Conservation (phyloP, 1,139 yeast species). For the Candida buenavistaensis region DNA sequence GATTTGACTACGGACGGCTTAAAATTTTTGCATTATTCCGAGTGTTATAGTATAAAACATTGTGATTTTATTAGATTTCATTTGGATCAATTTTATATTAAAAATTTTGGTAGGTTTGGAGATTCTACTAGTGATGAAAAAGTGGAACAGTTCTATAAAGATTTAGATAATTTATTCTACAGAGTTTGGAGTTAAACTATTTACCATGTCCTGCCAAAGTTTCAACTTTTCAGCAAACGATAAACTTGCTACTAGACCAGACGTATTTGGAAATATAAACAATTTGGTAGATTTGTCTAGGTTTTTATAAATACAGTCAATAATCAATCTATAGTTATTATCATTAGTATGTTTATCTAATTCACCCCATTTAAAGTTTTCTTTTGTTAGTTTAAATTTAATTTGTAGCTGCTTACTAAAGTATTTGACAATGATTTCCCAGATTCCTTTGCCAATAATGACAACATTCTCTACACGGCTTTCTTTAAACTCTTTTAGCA, state of each 20-base stretch:
- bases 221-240: conserved; percentile 44
- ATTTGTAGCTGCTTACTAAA: conserved; percentile 15
- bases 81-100: conserved; percentile 37
- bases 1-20: conserved; percentile 39
- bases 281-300: conserved; percentile 20
- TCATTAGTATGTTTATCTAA: conserved; percentile 11
- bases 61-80: conserved; percentile 39
- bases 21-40: conserved; percentile 36
- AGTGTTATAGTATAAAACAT: conserved; percentile 39
- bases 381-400: conserved; percentile 22
- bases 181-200: conserved; percentile 34
- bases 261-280: conserved; percentile 72
- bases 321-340: conserved; percentile 17
- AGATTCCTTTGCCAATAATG: conserved; percentile 76
- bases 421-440: conserved; percentile 57
- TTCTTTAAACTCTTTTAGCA: conserved; percentile 45
- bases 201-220: conserved; percentile 42
- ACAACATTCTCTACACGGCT: conserved; percentile 48
- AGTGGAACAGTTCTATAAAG: conserved; percentile 26
- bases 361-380: conserved; percentile 58
- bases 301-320: conserved; percentile 17
- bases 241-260: conserved; percentile 67
- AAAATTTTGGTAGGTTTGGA: conserved; percentile 43
- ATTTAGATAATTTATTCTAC: conserved; percentile 33
- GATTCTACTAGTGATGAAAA: conserved; percentile 30